Percentiles rank a stretch among this genome's conserved stretches.
Evolutionary conservation across 2,329 filamentous ascomycete genomes (phyloP).

Genomic region (Ceratocystis harringtonii): DNA sequence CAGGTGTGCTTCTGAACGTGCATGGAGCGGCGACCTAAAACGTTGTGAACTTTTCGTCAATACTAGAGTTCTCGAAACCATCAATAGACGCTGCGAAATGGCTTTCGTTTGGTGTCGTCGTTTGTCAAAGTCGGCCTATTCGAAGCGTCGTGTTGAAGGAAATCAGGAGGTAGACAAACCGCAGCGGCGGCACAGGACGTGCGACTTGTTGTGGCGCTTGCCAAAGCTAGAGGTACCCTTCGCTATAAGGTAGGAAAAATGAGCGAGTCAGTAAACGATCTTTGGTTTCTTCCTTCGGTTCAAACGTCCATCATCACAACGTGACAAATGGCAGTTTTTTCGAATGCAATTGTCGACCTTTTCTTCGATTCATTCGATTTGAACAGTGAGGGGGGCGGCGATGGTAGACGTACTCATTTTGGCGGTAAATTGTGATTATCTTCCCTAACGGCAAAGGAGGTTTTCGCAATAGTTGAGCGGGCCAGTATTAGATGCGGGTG

Average conservation of each 20-base stretch:
- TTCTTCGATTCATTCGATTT: conserved; percentile 2
- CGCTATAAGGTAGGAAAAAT: conserved; percentile 26
- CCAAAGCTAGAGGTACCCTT: conserved; percentile 45
- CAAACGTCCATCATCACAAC: conserved; percentile 9
- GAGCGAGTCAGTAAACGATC: conserved; percentile 17
- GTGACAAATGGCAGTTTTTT: conserved; percentile 15
- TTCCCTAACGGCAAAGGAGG: conserved; percentile 17
- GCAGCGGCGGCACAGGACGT: conserved; percentile 96
- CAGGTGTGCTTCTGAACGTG: conserved; percentile 99
- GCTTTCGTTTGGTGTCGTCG: not conserved
- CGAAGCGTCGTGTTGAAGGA: conserved; percentile 14
- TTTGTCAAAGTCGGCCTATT: conserved; percentile 16
- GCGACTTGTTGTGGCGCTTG: conserved; percentile 88
- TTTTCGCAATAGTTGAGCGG: conserved; percentile 16
- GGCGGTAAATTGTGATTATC: conserved; percentile 28
- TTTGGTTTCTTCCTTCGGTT: not conserved
- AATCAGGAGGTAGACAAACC: conserved; percentile 46
- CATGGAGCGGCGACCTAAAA: conserved; percentile 77
- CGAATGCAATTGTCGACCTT: conserved; percentile 16
- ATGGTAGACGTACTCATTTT: conserved; percentile 40
- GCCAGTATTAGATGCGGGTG: conserved; percentile 16
- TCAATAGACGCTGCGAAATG: not conserved
- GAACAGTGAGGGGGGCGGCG: conserved; percentile 5
- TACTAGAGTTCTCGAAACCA: not conserved
- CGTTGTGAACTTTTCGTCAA: conserved; percentile 4